Evolutionary conservation across 208 protist genomes (phyloP), one percentile per base, ranked within the genome.

Genomic region (Wallacemonas sp.): DNA sequence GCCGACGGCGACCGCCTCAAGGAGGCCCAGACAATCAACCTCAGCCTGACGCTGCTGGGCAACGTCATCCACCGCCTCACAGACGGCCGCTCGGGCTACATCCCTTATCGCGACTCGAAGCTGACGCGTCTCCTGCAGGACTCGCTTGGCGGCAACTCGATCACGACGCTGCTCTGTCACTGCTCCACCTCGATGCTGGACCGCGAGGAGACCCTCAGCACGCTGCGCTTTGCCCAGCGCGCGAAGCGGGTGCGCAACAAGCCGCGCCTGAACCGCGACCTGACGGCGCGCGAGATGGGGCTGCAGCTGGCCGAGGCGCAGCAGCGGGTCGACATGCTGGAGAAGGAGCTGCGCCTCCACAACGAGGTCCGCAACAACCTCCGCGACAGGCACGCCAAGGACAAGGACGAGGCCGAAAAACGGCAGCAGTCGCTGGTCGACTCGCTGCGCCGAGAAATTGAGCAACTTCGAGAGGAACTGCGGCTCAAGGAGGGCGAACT

Each of bases 1-100:
- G 83, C 75, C 17, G 55, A 72, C 11, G 77, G 87, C 32, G 43
- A 81, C 4, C 67, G 72, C 23, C 70, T 87, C 19, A 70, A 74
- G 63, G 81, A 84, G 61, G 85, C 78, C n/a, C 70, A 78, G 46
- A 72, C 81, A 21, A 97, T 97, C 74, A 97, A 97, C 66, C 72
- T 87, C 24, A 94, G 85, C 48, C 78, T 97, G 19, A 80, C 91
- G 8, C 74, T 85, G 2, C 83, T 97, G 36, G 88, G 90, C 29
- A 90, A 90, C 49, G 90, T 95, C 16, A 87, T 96, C 29, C 69
- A 91, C 54, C 64, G 72, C 1, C 82, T 97, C 33, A 78, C 83
- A n/a, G 80, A 83, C 21, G 79, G 72, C 11, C 78, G 72, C 19
- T 65, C 70, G 41, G 71, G 74, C 21, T 75, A 83, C 61, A 70